Evolutionary conservation across 1,284 basidiomycete genomes (phyloP), one percentile per base, ranked within the genome.

Genomic region (Vanrija humicola): DNA sequence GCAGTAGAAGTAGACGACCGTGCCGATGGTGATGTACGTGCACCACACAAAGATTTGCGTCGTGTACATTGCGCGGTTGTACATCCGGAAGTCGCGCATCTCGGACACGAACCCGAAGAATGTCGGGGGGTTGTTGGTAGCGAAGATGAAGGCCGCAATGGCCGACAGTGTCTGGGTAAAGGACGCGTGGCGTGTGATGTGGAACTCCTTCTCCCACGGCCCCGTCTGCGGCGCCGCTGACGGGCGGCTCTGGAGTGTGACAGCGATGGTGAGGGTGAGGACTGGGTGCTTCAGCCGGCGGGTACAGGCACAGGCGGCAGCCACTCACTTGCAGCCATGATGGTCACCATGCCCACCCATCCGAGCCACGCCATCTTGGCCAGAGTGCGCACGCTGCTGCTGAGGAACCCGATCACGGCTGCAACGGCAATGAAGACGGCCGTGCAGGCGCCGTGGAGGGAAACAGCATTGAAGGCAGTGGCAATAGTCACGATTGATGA

Each of bases 191-290:
- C 59, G 62, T 38, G 66, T 59, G 25, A 68, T 57, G 19, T 56
- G 45, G 60, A 70, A 59, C 19, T 61, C 58, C 56, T 64, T 67
- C 44, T 66, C 64, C 54, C 55, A 70, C 0, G 64, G 61, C 1
- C 67, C 68, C 39, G 54, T 38, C 46, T 42, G 46, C 15, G 76
- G 75, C 1, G 73, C 73, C 14, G 63, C 63, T 2, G 69, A 63
- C 1, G 76, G 74, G 46, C 75, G 62, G 52, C 70, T 68, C 44
- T 66, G 62, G 2, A 71, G 59, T 8, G 66, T 70, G 19, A 74
- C 72, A 3, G 74, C 68, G 54, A 75, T 61, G 19, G 69, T 69
- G 19, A 74, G 57, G 40, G 64, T 66, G 46, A 75, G 48, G 50
- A 72, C 64, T 21, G 40, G 19, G n/a, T 2, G 3, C 5, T 6